phyloP scores from a whole-genome alignment of 1,284 basidiomycete genomes.

The Sutorius eximius region DNA sequence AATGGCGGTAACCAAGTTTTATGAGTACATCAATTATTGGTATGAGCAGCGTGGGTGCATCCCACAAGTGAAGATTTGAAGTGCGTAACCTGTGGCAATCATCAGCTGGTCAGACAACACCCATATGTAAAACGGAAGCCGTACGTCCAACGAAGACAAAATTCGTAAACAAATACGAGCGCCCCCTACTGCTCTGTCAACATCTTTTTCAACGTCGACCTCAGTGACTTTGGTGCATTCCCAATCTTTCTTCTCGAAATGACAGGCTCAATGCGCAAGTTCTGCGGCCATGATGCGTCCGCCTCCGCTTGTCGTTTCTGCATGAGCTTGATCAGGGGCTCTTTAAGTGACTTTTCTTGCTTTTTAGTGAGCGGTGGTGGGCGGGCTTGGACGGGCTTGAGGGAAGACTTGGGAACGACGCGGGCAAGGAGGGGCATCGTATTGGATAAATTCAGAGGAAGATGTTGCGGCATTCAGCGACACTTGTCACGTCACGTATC shows the following conservation, averaged over 20 bases:
- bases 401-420: constrained; percentile 39
- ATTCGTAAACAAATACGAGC: constrained; percentile 17
- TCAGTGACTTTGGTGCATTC: constrained; percentile 29
- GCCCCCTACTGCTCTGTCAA: too few relatives aligned
- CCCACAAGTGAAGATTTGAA: background rate
- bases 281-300: constrained; percentile 41
- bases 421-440: constrained; percentile 38
- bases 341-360: constrained; percentile 34
- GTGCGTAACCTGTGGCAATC: constrained; percentile 1
- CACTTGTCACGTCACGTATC: constrained; percentile 19
- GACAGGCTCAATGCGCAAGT: constrained; percentile 47
- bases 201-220: too few relatives aligned
- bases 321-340: constrained; percentile 42
- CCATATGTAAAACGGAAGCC: background rate
- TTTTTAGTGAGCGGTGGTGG: constrained; percentile 32
- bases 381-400: constrained; percentile 28
- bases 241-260: constrained; percentile 39
- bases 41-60: background rate
- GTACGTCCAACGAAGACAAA: constrained; percentile 5
- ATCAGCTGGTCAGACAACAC: background rate
- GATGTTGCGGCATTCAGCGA: constrained; percentile 1
- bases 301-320: constrained; percentile 39
- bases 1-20: background rate
- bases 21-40: background rate
- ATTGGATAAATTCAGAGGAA: background rate